Conservation (phyloP, 2,329 filamentous ascomycete genomes). For the Acrodontium crateriforme region DNA sequence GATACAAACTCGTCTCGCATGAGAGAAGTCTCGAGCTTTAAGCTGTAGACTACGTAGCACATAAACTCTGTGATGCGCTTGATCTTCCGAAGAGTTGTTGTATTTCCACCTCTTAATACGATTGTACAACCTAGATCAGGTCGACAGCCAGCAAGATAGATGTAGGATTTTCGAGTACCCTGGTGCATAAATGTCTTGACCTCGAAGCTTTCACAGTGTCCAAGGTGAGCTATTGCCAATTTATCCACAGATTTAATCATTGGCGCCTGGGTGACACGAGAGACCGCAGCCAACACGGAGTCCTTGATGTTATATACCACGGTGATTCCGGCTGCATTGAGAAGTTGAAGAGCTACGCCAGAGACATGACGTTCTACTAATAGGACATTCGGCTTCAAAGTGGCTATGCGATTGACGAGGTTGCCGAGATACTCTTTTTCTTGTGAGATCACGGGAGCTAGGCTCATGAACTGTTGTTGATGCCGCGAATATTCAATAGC, state of each 20-base stretch:
- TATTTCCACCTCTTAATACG: conserved; percentile 68
- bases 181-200: conserved; percentile 88
- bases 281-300: conserved; percentile 88
- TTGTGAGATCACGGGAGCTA: conserved; percentile 92
- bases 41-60: conserved; percentile 96
- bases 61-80: conserved; percentile 97
- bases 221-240: conserved; percentile 66
- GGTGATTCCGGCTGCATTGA: conserved; percentile 78
- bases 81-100: conserved; percentile 56
- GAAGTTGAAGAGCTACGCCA: conserved; percentile 73
- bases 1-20: conserved; percentile 87
- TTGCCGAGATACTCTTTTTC: conserved; percentile 88
- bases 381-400: conserved; percentile 69
- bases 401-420: conserved; percentile 80
- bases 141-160: conserved; percentile 82
- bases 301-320: conserved; percentile 95
- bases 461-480: conserved; percentile 90
- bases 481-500: conserved; percentile 92
- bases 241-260: conserved; percentile 94
- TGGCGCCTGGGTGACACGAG: conserved; percentile 77
- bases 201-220: conserved; percentile 75
- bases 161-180: conserved; percentile 81
- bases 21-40: conserved; percentile 87
- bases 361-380: conserved; percentile 91
- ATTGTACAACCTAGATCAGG: conserved; percentile 91